phyloP scores from a whole-genome alignment of 169 alveolate species.

The Eimeria tenella region DNA sequence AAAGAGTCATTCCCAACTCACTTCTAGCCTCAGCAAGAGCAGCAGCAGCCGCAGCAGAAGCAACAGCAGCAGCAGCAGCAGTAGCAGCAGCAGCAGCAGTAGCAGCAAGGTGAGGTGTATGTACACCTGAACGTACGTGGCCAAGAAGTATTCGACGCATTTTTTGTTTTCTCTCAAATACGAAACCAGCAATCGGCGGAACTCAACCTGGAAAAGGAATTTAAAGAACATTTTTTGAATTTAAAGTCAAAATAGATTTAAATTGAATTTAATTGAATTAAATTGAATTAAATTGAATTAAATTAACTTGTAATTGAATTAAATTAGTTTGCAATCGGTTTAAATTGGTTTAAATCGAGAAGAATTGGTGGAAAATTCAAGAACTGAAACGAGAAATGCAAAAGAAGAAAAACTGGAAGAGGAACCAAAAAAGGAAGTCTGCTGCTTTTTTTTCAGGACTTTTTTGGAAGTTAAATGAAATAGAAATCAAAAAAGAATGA shows the following conservation, averaged over 20 bases:
- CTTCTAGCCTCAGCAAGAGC: too few relatives aligned
- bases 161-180: slow-evolving; percentile 45
- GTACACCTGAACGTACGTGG: slow-evolving; percentile 1
- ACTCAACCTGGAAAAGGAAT: not conserved
- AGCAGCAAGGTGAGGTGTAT: not conserved
- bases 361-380: not conserved
- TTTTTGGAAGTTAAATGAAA: too few relatives aligned
- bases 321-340: too few relatives aligned
- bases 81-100: too few relatives aligned
- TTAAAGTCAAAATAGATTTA: not conserved
- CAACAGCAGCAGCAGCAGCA: too few relatives aligned
- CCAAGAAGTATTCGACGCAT: slow-evolving; percentile 46
- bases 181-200: slow-evolving; percentile 31
- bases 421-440: too few relatives aligned
- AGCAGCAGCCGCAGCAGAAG: too few relatives aligned
- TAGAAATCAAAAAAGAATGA: not conserved
- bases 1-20: too few relatives aligned
- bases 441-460: not conserved
- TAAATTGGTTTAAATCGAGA: not conserved
- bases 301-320: too few relatives aligned
- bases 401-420: not conserved
- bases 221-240: not conserved
- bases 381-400: not conserved
- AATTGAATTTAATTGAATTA: not conserved
- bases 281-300: too few relatives aligned